phyloP scores from a whole-genome alignment of 2,329 filamentous ascomycete genomes.

The Colletotrichum plurivorum region DNA sequence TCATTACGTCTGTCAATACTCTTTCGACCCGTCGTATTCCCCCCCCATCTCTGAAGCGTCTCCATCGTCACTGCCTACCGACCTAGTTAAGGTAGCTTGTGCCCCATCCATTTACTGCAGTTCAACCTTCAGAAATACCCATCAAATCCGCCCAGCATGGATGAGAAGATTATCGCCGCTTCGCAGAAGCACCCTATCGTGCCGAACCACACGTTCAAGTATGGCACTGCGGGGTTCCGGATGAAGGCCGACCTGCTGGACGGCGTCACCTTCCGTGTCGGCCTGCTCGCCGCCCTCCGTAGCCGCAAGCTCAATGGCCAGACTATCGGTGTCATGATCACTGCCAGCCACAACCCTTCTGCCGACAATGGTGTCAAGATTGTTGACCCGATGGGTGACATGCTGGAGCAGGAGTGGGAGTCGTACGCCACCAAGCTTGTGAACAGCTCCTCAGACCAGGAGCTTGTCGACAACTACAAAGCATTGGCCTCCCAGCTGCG shows the following conservation, averaged over 20 bases:
- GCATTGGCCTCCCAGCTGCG: conserved; percentile 81
- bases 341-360: conserved; percentile 92
- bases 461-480: conserved; percentile 82
- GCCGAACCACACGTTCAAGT: conserved; percentile 70
- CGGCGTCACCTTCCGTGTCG: conserved; percentile 93
- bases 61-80: neutral
- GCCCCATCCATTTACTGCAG: neutral
- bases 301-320: conserved; percentile 92
- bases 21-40: neutral
- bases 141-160: conserved; percentile 57
- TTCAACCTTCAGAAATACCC: conserved; percentile 5
- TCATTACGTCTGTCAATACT: conserved; percentile 16
- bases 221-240: conserved; percentile 78
- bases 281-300: conserved; percentile 87
- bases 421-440: conserved; percentile 88
- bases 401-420: conserved; percentile 98
- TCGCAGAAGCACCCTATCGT: conserved; percentile 74
- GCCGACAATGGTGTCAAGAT: conserved; percentile 95
- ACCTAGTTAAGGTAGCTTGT: neutral
- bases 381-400: conserved; percentile 97
- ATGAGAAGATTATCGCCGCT: conserved; percentile 69
- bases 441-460: conserved; percentile 83
- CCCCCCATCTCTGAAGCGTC: neutral
- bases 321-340: conserved; percentile 97
- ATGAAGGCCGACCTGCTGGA: conserved; percentile 86